Evolutionary conservation across 352 stramenopile species (phyloP).

Genomic region (Phytopythium chamaehyphon): DNA sequence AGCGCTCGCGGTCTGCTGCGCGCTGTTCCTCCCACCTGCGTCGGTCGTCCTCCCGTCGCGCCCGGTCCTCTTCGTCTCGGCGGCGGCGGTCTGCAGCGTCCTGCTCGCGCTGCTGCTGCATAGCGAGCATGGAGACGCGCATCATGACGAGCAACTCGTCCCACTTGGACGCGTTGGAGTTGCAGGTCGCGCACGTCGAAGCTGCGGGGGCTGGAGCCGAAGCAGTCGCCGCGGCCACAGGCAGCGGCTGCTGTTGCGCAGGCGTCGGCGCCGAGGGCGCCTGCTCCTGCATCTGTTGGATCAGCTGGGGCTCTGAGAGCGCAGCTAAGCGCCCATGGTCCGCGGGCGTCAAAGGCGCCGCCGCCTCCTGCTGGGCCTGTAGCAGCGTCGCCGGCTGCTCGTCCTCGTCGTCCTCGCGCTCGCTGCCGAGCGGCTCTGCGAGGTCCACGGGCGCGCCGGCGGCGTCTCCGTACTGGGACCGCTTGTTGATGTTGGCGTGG

Average conservation of each 20-base stretch:
- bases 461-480: neutral
- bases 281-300: neutral
- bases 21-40: slow-evolving; percentile 3
- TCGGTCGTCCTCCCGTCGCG: slow-evolving; percentile 1
- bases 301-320: neutral
- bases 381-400: too few species aligned
- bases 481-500: neutral
- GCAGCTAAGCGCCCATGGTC: neutral
- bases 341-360: neutral
- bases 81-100: slow-evolving; percentile 5
- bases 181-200: too few species aligned
- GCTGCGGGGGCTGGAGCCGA: too few species aligned
- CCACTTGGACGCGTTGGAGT: neutral
- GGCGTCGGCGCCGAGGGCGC: neutral
- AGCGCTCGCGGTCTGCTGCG: too few species aligned
- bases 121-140: slow-evolving; percentile 5
- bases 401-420: too few species aligned
- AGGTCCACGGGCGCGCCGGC: too few species aligned
- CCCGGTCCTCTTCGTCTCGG: slow-evolving; percentile 1
- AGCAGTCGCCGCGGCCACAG: too few species aligned
- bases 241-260: too few species aligned
- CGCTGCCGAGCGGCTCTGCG: too few species aligned
- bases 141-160: slow-evolving; percentile 5
- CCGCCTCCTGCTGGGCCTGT: too few species aligned
- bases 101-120: slow-evolving; percentile 8